Base-by-base conservation (phyloP, 2,329 filamentous ascomycete species). In the Talaromyces sp. region DNA sequence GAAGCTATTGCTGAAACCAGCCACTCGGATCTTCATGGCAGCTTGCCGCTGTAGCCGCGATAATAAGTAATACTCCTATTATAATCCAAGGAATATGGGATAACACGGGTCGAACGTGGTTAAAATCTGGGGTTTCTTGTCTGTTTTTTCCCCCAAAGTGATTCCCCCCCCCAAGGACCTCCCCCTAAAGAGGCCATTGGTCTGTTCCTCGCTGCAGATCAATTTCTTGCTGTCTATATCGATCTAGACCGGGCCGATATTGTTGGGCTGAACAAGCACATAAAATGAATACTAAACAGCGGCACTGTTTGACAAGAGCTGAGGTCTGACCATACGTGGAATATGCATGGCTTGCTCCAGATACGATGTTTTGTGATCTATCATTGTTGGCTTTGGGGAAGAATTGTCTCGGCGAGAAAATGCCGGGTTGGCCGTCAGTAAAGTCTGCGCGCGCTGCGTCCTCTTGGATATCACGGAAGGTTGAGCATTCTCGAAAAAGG, bases 1-100 rank as follows among this genome's bases (percentile, higher is more conserved):
- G 50, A 30, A 53, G 44, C 44, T 27, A 16, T 5, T 31, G 50
- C n/a, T 53, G 18, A 47, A 36, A 23, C 23, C 23, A 23, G 23
- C 18, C 44, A 53, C 50, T 53, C 50, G 50, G 50, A 53, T 53
- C 50, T 53, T 33, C 27, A 31, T 53, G 7, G 23, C 28, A 12
- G 50, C 6, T 47, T 54, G 51, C 55, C 60, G 60, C 60, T 61
- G 60, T 59, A 61, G 60, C 60, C 60, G 60, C 60, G 47, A 55
- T 40, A 42, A 50, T 44, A 52, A 27, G 23, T 23, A 23, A 23
- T 23, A 23, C 23, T 23, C 23, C 23, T 23, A 23, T 23, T 23
- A 23, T 23, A 23, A 23, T 23, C 23, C 23, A 23, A 23, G 23
- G 23, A 23, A 40, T 40, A 14, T 40, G 36, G 14, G 36, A 16